These are phyloP conservation scores for Tephrocybe rancida DNA, from an alignment of 768 basidiomycete species.

Conservation along the genomic window DNA sequence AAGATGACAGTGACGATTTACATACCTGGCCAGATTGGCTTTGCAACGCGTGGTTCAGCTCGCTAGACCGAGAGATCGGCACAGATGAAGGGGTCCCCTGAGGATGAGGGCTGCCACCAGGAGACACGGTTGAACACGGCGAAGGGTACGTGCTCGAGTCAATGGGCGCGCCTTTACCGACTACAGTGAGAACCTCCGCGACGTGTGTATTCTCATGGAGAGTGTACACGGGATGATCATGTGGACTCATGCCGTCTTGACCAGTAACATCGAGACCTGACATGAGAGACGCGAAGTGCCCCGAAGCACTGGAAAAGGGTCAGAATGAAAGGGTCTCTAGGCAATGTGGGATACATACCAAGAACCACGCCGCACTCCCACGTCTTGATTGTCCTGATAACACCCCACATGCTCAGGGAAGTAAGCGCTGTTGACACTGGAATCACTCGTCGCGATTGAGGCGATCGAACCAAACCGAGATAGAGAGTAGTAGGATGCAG, in stretches of 20 bases:
- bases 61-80: conserved; percentile 36
- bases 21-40: conserved; percentile 28
- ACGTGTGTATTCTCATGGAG: conserved; percentile 27
- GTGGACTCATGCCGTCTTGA: conserved; percentile 16
- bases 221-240: conserved; percentile 20
- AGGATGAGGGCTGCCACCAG: conserved; percentile 33
- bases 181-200: conserved; percentile 6
- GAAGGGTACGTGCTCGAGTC: conserved; percentile 33
- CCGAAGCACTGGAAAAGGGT: conserved; percentile 30
- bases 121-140: conserved; percentile 46
- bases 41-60: conserved; percentile 37
- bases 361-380: conserved; percentile 37
- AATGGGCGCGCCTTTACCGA: conserved; percentile 8
- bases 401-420: conserved; percentile 47
- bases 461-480: conserved; percentile 66
- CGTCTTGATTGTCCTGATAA: conserved; percentile 28
- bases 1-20: background rate
- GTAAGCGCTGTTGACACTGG: conserved; percentile 52
- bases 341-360: conserved; percentile 35
- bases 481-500: conserved; percentile 49
- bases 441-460: conserved; percentile 62
- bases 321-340: conserved; percentile 10
- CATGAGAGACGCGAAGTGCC: conserved; percentile 43
- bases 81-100: conserved; percentile 21
- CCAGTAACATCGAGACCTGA: conserved; percentile 43